Evolutionary conservation across 2,329 filamentous ascomycete genomes (phyloP), one percentile per base, ranked within the genome.

Genomic region (Fusarium globosum): DNA sequence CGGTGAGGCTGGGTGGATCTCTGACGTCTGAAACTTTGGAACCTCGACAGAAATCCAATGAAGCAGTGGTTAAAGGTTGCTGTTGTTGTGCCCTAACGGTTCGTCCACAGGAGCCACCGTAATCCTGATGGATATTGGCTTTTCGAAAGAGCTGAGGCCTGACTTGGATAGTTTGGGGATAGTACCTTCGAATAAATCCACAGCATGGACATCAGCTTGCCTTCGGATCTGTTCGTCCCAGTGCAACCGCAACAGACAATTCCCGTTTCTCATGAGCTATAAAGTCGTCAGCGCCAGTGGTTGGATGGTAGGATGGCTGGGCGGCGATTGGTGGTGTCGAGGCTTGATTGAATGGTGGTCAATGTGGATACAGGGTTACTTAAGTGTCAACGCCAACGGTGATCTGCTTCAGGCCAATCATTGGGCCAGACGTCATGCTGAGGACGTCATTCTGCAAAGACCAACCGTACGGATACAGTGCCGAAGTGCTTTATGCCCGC

Each of bases 31-130:
- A 66, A 75, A 74, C 73, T 76, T 56, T 69, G 63, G 68, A 74
- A 61, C 65, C 53, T 67, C 59, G 28, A 74, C 67, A 70, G 65
- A 62, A 71, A 72, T 63, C 78, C 78, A 76, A 77, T 74, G 71
- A 66, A 72, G 62, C 68, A 72, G 75, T 73, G 42, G 73, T 78
- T 51, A 58, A 64, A 70, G 61, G 61, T 26, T 67, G 45, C 20
- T 51, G 71, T 70, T 77, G 76, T 76, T 76, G 70, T 79, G 78
- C 78, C 78, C 78, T 80, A 80, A 78, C 69, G 67, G 52, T 71
- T 66, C 69, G 72, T 74, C 77, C 78, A 79, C 78, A 75, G 61
- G 48, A 73, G 65, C 65, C 49, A 35, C 28, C n/a, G 18, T 23
- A 59, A 45, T 67, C 23, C 43, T 14, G 30, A 51, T 26, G 33